Evolutionary conservation across 768 basidiomycete species (phyloP), one percentile per base, ranked within the genome.

Genomic region (Mycena olivaceomarginata): DNA sequence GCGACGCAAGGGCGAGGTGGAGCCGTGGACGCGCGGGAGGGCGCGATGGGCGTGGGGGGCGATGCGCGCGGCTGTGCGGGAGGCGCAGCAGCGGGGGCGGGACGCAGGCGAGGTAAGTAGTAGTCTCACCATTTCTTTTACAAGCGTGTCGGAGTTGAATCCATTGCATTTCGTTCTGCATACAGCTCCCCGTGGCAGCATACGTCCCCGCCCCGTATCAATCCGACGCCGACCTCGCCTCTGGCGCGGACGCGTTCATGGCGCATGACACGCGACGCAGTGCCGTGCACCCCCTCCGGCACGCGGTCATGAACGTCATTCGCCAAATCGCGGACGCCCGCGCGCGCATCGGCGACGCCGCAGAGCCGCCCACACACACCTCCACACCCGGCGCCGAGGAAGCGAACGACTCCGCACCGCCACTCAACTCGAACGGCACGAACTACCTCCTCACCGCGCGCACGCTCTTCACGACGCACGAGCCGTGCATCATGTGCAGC

Each of bases 401-500:
- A 9, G 43, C 1, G 43, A 13, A n/a, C 10, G 86, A 82, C 10
- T 25, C 25, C 25, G 25, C 2, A 25, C 25, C 25, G 25, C 25
- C 25, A 1, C 25, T 25, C 25, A 25, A 25, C 84, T 81, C 70
- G 31, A 96, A 96, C 79, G 94, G 96, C 16, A 87, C 93, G 1
- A 94, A 95, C 82, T 99, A 99, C 85, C 93, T 99, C 59, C 89
- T 99, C 37, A 99, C 97, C 0, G 93, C 93, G 2, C 90, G 93
- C 20, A 92, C 93, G 1, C 88, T 99, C 37, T 99, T 99, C 87
- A 92, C 93, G 69, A 96, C 97, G 12, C 98, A 99, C 85, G 98
- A 99, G 81, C 98, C 98, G 0, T 99, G 98, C 80, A 91, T 99
- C 72, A 97, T 99, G 96, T 99, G 98, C 84, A 92, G 94, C 81